A percentile compares a stretch with the other conserved stretches of the same genome.
phyloP scores from a whole-genome alignment of 2,329 filamentous ascomycete species.

The Colletotrichum kahawae region DNA sequence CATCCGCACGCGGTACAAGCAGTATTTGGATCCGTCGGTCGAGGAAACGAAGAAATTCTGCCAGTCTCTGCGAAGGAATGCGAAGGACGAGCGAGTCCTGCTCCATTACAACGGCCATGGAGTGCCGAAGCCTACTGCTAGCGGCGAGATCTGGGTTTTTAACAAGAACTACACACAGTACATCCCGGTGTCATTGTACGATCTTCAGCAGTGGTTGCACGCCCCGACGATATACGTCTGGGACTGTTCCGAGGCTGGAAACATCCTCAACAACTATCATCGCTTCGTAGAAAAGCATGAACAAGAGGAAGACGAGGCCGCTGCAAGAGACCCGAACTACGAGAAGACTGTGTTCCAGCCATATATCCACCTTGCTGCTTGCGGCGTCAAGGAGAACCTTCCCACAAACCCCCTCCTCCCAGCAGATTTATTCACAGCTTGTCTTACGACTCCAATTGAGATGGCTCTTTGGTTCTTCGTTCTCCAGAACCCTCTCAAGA shows the following conservation, averaged over 20 bases:
- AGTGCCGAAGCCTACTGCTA: conserved; percentile 92
- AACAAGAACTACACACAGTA: conserved; percentile 99
- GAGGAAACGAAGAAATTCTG: conserved; percentile 98
- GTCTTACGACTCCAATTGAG: conserved; percentile 94
- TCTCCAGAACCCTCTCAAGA: conserved; percentile 81
- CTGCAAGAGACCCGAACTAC: conserved; percentile 80
- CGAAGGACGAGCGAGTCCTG: conserved; percentile 94
- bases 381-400: conserved; percentile 86
- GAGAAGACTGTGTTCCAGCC: conserved; percentile 73
- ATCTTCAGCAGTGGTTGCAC: conserved; percentile 93
- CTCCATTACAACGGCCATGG: conserved; percentile 99
- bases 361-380: conserved; percentile 91
- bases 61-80: conserved; percentile 85
- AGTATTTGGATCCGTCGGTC: conserved; percentile 93
- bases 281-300: conserved; percentile 95
- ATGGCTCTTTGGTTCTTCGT: conserved; percentile 98
- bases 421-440: conserved; percentile 94
- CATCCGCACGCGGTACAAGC: conserved; percentile 95
- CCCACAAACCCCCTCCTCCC: conserved; percentile 94
- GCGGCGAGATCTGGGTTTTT: conserved; percentile 98
- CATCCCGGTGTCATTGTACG: conserved; percentile 94
- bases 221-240: conserved; percentile 97
- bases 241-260: conserved; percentile 95
- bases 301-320: conserved; percentile 80
- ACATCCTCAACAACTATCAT: conserved; percentile 94